Percentiles rank a stretch among this genome's conserved stretches.
Conservation (phyloP, 176 grass and related monocot species). For the Triticum aestivum region IWGSC_CS_RefSeq_v2.1 NC_057814.1:636178609-636179108, state of each 20-base stretch:
- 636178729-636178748: constrained; percentile 53
- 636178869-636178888: constrained; percentile 17
- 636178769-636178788: background rate
- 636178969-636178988: too few species aligned
- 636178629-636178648: constrained; percentile 41
- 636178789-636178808: background rate
- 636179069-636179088: background rate
- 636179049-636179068: too few species aligned
- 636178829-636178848: constrained; percentile 14
- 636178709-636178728: constrained; percentile 48
- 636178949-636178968: too few species aligned
- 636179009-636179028: too few species aligned
- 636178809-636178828: constrained; percentile 16
- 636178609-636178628: constrained; percentile 48
- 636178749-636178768: background rate
- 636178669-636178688: constrained; percentile 64
- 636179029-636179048: too few species aligned
- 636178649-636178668: constrained; percentile 55
- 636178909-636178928: background rate
- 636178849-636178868: background rate
- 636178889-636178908: background rate
- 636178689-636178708: constrained; percentile 58
- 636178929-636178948: too few species aligned
- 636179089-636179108: background rate
- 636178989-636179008: too few species aligned